Percentiles rank a stretch among this genome's conserved stretches.
Conservation (phyloP, 192 early-diverging fungal species). For the Backusella liffmaniae region DNA sequence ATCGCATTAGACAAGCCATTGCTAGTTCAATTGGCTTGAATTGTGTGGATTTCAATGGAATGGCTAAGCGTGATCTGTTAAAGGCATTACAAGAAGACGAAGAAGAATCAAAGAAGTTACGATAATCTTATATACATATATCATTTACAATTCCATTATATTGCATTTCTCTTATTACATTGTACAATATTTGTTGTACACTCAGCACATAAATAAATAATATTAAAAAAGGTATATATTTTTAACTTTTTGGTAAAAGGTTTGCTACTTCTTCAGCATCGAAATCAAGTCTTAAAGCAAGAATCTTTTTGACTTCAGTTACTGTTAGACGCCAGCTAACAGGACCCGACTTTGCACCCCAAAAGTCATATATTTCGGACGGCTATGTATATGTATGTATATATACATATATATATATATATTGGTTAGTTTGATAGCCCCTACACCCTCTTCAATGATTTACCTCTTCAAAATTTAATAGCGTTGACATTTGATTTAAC, state of each 20-base stretch:
- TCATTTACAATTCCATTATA: neutral
- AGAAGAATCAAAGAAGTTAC: neutral
- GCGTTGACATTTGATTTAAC: conserved; percentile 79
- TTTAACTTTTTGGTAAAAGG: conserved; percentile 31
- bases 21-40: conserved; percentile 5
- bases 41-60: conserved; percentile 23
- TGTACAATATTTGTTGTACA: neutral
- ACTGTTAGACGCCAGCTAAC: conserved; percentile 72
- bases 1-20: conserved; percentile 13
- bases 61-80: conserved; percentile 19
- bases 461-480: conserved; percentile 78
- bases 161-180: neutral
- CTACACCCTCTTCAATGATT: conserved; percentile 12
- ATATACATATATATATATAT: neutral
- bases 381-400: conserved; percentile 28
- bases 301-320: conserved; percentile 62
- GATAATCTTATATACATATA: neutral
- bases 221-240: neutral
- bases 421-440: neutral
- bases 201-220: no score
- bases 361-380: conserved; percentile 71
- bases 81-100: neutral
- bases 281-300: conserved; percentile 68
- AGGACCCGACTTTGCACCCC: conserved; percentile 61
- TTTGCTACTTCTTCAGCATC: conserved; percentile 53